Conservation (phyloP, 169 alveolate species). For the Plasmodium yoelii region DNA sequence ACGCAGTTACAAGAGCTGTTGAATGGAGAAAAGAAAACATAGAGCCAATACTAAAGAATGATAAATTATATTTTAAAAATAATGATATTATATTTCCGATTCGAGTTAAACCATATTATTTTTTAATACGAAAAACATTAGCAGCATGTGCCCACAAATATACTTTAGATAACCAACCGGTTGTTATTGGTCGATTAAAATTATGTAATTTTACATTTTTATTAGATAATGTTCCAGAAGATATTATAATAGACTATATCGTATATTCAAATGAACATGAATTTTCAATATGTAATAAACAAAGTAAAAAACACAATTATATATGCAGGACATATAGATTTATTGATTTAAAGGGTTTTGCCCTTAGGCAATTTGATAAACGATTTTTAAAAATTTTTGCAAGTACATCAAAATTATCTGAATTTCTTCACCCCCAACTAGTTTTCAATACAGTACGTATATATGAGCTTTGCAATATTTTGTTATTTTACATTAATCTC, state of each 20-base stretch:
- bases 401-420: constrained; percentile 54
- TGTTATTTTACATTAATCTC: not conserved
- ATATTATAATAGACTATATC: constrained; percentile 54
- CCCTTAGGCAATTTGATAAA: constrained; percentile 51
- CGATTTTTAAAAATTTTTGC: constrained; percentile 61
- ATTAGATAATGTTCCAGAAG: constrained; percentile 63
- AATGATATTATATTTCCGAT: constrained; percentile 27
- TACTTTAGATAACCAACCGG: constrained; percentile 64
- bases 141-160: constrained; percentile 60
- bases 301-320: constrained; percentile 18
- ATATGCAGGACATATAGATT: constrained; percentile 56
- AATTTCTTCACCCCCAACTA: constrained; percentile 56
- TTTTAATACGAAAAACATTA: constrained; percentile 52
- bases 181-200: constrained; percentile 60
- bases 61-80: constrained; percentile 7
- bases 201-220: constrained; percentile 70
- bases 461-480: not conserved
- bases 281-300: constrained; percentile 41
- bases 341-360: constrained; percentile 68
- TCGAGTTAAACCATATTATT: constrained; percentile 66
- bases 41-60: constrained; percentile 52
- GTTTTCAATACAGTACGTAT: constrained; percentile 55
- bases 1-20: constrained; percentile 47
- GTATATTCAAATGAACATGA: constrained; percentile 69
- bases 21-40: constrained; percentile 42